phyloP scores from a whole-genome alignment of 495 filamentous ascomycete species.

The Hypomontagnella monticulosa region DNA sequence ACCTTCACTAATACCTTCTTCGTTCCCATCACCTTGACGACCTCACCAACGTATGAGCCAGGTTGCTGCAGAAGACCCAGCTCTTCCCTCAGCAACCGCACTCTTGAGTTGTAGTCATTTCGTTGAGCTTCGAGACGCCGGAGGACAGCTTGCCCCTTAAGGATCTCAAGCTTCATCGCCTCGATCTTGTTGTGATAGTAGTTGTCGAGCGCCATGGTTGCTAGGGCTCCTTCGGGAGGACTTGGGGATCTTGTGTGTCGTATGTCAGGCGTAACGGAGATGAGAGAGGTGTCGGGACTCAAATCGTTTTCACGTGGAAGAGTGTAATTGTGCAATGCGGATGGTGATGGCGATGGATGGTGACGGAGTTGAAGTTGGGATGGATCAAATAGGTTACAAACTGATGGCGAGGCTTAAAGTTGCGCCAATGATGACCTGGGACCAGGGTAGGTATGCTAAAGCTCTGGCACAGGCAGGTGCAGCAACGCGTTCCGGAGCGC shows the following conservation, averaged over 20 bases:
- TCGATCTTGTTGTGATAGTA: conserved; percentile 99
- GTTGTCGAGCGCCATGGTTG: conserved; percentile 95
- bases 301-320: not conserved
- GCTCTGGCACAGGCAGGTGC: conserved; percentile 33
- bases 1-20: conserved; percentile 99
- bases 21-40: conserved; percentile 99
- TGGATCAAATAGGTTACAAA: conserved; percentile 1
- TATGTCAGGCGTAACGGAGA: not conserved
- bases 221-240: conserved; percentile 44
- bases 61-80: conserved; percentile 95
- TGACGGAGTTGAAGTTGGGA: conserved; percentile 19
- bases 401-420: conserved; percentile 31
- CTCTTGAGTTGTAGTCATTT: conserved; percentile 99
- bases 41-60: conserved; percentile 97
- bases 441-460: conserved; percentile 27
- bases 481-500: conserved; percentile 35
- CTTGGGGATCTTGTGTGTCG: not conserved
- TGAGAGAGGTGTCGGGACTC: not conserved
- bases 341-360: conserved; percentile 6
- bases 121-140: conserved; percentile 96
- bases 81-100: conserved; percentile 94
- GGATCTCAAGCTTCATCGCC: conserved; percentile 99
- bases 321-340: not conserved
- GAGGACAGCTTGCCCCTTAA: conserved; percentile 95
- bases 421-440: conserved; percentile 33